phyloP scores from a whole-genome alignment of 2,329 filamentous ascomycete genomes.

The Anthostomella pinea region DNA sequence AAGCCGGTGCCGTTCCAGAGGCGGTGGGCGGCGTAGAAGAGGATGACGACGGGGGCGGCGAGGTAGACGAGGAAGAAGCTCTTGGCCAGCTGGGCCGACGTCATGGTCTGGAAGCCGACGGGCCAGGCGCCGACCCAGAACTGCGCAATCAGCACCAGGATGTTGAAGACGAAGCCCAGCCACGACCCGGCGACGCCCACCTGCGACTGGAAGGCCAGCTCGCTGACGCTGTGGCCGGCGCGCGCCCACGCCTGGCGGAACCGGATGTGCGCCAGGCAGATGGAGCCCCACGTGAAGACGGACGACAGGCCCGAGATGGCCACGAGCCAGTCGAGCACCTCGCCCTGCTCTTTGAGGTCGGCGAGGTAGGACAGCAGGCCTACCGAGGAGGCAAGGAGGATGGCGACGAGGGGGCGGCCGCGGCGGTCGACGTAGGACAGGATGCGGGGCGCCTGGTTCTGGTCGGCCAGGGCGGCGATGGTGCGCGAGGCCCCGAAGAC shows the following conservation, averaged over 20 bases:
- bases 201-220: constrained; percentile 79
- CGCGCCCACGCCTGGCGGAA: constrained; percentile 78
- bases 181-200: constrained; percentile 78
- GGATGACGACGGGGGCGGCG: constrained; percentile 64
- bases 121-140: constrained; percentile 87
- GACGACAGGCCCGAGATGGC: constrained; percentile 70
- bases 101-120: constrained; percentile 52
- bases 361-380: constrained; percentile 79
- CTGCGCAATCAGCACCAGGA: constrained; percentile 74
- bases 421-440: constrained; percentile 79
- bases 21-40: constrained; percentile 74
- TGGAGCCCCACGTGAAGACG: constrained; percentile 78
- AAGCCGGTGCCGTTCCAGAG: constrained; percentile 67
- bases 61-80: constrained; percentile 75
- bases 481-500: constrained; percentile 91
- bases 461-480: constrained; percentile 83
- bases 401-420: constrained; percentile 75
- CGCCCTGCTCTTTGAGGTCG: constrained; percentile 55
- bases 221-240: constrained; percentile 66
- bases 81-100: constrained; percentile 46
- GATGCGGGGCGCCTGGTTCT: constrained; percentile 74
- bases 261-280: constrained; percentile 88
- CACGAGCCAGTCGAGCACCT: constrained; percentile 77
- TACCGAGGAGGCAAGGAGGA: constrained; percentile 62
- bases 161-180: constrained; percentile 73